These are phyloP conservation scores for Fraxinus xanthoxyloides DNA, from an alignment of 305 asterid genomes.

Conservation along the genomic window DNA sequence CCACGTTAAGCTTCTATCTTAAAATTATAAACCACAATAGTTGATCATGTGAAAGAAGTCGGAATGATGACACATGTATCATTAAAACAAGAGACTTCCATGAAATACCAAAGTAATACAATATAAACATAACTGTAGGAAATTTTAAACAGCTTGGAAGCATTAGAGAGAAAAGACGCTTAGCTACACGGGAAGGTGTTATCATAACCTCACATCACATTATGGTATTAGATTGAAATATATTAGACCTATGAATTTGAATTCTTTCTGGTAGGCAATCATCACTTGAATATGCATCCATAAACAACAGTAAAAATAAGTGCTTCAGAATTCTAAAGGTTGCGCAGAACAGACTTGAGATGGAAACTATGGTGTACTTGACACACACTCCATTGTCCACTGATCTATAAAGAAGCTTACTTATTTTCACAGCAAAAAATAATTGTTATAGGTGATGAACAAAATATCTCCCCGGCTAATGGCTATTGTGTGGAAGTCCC, in stretches of 20 bases:
- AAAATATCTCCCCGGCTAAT: background rate
- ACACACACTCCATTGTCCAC: background rate
- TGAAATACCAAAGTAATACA: conserved; percentile 3
- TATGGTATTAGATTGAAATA: background rate
- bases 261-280: background rate
- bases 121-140: background rate
- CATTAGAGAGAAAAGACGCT: background rate
- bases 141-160: background rate
- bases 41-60: background rate
- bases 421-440: background rate
- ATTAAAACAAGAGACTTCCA: background rate
- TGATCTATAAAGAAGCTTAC: background rate
- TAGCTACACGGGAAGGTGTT: background rate
- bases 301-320: background rate
- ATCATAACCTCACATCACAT: background rate
- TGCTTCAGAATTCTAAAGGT: background rate
- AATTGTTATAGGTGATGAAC: background rate
- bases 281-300: background rate
- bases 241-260: background rate
- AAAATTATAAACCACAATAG: background rate
- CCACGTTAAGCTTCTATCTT: background rate
- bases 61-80: background rate
- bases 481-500: background rate
- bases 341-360: background rate
- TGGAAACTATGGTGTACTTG: background rate